A percentile compares a stretch with the other conserved stretches of the same genome.
Evolutionary conservation across 495 filamentous ascomycete species (phyloP).

Genomic region (Pseudevernia furfuracea): DNA sequence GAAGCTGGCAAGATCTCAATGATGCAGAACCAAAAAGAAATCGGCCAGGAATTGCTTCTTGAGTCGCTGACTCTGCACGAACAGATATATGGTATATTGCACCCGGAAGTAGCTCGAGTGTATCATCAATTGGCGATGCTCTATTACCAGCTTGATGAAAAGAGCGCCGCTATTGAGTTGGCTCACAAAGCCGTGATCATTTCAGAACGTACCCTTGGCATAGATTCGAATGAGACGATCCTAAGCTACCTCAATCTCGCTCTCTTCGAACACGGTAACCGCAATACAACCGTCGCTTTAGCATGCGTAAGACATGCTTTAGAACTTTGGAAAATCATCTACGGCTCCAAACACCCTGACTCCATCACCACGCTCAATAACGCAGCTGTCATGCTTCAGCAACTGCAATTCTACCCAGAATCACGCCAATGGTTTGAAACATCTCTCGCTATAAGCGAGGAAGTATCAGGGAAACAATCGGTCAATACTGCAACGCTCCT

Average conservation of each 20-base stretch:
- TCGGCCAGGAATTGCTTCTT: conserved; percentile 90
- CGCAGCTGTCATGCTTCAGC: conserved; percentile 95
- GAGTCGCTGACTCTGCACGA: conserved; percentile 95
- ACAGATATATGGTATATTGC: conserved; percentile 96
- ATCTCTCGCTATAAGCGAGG: conserved; percentile 76
- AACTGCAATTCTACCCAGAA: conserved; percentile 82
- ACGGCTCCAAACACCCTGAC: conserved; percentile 87
- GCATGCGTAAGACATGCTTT: conserved; percentile 86
- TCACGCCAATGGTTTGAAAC: conserved; percentile 96
- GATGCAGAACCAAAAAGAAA: conserved; percentile 86
- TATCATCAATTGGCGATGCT: conserved; percentile 93
- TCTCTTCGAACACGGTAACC: conserved; percentile 86
- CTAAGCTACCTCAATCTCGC: conserved; percentile 91
- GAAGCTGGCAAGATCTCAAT: conserved; percentile 94
- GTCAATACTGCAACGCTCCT: conserved; percentile 91
- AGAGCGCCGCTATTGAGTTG: conserved; percentile 87
- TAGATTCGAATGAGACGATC: conserved; percentile 90
- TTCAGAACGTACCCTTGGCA: conserved; percentile 84
- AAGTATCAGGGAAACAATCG: conserved; percentile 75
- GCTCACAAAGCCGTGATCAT: conserved; percentile 95
- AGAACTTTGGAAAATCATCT: conserved; percentile 94
- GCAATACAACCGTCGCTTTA: conserved; percentile 77
- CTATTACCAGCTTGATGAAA: conserved; percentile 93
- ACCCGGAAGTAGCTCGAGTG: conserved; percentile 90
- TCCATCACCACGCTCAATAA: conserved; percentile 99